phyloP scores from a whole-genome alignment of 202 grass and related monocot genomes.

The Brachypodium distachyon region DNA sequence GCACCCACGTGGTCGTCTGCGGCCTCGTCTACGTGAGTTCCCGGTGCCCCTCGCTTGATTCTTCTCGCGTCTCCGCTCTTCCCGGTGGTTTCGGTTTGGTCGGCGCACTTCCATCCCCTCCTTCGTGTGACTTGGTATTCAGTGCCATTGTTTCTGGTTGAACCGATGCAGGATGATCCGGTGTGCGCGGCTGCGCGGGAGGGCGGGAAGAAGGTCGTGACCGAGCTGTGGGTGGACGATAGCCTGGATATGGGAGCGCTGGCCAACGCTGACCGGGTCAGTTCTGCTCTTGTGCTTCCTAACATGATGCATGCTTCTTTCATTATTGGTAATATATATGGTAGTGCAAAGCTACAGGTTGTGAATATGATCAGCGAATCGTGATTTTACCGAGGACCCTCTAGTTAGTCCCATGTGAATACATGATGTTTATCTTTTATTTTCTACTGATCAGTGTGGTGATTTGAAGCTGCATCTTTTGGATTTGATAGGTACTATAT shows the following conservation, averaged over 20 bases:
- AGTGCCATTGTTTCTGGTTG: background rate
- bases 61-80: background rate
- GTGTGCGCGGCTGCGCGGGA: constrained; percentile 45
- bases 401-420: background rate
- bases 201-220: constrained; percentile 46
- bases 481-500: constrained; percentile 41
- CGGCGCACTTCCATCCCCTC: too few relatives aligned
- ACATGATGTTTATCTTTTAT: too few relatives aligned
- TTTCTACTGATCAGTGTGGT: background rate
- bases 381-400: background rate
- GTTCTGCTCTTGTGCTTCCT: background rate
- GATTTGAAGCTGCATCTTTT: background rate
- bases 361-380: background rate
- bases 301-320: background rate
- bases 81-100: background rate
- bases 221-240: constrained; percentile 53
- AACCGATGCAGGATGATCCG: constrained; percentile 36
- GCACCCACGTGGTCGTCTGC: constrained; percentile 53
- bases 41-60: background rate
- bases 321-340: background rate
- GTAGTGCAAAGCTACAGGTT: background rate
- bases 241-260: constrained; percentile 29
- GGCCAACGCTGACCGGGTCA: constrained; percentile 47
- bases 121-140: background rate
- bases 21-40: constrained; percentile 40